Evolutionary conservation across 2,329 filamentous ascomycete genomes (phyloP).

Genomic region (Fusarium penzigii): DNA sequence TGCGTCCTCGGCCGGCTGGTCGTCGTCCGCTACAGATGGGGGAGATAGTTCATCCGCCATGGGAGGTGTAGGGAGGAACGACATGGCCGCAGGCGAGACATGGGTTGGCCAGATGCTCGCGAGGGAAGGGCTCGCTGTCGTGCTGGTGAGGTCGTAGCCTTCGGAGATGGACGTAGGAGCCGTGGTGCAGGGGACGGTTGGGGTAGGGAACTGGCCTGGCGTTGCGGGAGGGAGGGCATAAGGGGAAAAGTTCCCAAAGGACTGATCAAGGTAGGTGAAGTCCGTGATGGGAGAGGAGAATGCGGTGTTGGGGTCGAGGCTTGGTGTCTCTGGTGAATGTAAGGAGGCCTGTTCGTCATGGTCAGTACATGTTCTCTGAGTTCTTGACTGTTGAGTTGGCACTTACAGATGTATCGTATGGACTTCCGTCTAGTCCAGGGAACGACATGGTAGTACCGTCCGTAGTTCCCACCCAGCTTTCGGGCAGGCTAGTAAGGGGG

Average conservation of each 20-base stretch:
- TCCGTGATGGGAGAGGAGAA: constrained; percentile 25
- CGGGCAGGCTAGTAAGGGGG: constrained; percentile 11
- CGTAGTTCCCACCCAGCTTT: constrained; percentile 24
- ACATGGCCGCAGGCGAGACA: constrained; percentile 18
- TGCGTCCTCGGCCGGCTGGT: constrained; percentile 15
- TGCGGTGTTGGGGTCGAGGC: constrained; percentile 25
- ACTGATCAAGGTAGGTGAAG: constrained; percentile 25
- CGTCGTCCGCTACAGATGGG: constrained; percentile 17
- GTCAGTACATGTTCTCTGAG: background rate
- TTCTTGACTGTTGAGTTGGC: background rate
- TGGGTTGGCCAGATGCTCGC: constrained; percentile 24
- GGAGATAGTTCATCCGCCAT: constrained; percentile 27
- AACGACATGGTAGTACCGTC: constrained; percentile 23
- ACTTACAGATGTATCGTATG: constrained; percentile 25
- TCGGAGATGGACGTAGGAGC: constrained; percentile 18
- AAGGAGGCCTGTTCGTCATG: constrained; percentile 16
- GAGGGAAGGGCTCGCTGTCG: constrained; percentile 14
- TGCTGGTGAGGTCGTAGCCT: constrained; percentile 20
- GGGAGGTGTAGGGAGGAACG: constrained; percentile 27
- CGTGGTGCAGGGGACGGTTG: constrained; percentile 12
- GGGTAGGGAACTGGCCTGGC: constrained; percentile 22
- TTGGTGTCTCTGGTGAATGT: constrained; percentile 25
- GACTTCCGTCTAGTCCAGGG: constrained; percentile 17
- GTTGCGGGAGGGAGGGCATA: constrained; percentile 17
- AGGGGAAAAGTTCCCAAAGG: constrained; percentile 25